A percentile compares a stretch with the other conserved stretches of the same genome.
Evolutionary conservation across 176 grass and related monocot genomes (phyloP).

Genomic region (Triticum urartu): DNA sequence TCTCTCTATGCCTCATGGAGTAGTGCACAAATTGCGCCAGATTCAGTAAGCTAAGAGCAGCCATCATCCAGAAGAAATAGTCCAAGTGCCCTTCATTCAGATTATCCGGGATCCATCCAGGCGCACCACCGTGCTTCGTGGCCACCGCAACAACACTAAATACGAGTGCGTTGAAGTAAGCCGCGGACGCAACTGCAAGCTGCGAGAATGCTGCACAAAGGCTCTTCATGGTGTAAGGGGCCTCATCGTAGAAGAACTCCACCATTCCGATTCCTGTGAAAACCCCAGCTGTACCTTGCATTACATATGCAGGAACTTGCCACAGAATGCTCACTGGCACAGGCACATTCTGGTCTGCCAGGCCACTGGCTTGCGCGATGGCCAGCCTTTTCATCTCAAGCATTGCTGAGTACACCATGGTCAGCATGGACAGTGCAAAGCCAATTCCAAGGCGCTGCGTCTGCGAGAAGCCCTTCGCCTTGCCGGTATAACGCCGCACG

Average conservation of each 20-base stretch:
- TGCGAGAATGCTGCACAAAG: constrained; percentile 1
- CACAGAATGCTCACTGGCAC: constrained; percentile 27
- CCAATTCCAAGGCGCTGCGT: constrained; percentile 42
- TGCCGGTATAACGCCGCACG: constrained; percentile 27
- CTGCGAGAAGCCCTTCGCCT: constrained; percentile 29
- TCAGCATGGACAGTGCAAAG: constrained; percentile 27
- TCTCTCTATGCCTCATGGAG: not conserved
- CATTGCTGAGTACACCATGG: constrained; percentile 31
- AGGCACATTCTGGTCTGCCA: not conserved
- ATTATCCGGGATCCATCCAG: not conserved
- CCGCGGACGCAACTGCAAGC: not conserved
- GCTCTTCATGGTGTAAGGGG: constrained; percentile 44
- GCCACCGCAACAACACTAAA: not conserved
- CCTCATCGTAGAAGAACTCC: constrained; percentile 49
- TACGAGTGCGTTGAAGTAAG: not conserved
- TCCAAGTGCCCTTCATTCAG: constrained; percentile 17
- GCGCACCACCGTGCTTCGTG: not conserved
- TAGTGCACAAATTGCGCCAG: not conserved
- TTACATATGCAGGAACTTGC: not conserved
- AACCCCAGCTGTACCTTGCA: constrained; percentile 24
- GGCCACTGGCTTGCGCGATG: not conserved
- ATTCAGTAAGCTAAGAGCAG: constrained; percentile 16
- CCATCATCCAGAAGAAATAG: constrained; percentile 15
- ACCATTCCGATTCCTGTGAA: constrained; percentile 16
- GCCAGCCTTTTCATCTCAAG: constrained; percentile 38